These are phyloP conservation scores for Podaxis mareebaensis DNA, from an alignment of 768 basidiomycete species.

Conservation along the genomic window DNA sequence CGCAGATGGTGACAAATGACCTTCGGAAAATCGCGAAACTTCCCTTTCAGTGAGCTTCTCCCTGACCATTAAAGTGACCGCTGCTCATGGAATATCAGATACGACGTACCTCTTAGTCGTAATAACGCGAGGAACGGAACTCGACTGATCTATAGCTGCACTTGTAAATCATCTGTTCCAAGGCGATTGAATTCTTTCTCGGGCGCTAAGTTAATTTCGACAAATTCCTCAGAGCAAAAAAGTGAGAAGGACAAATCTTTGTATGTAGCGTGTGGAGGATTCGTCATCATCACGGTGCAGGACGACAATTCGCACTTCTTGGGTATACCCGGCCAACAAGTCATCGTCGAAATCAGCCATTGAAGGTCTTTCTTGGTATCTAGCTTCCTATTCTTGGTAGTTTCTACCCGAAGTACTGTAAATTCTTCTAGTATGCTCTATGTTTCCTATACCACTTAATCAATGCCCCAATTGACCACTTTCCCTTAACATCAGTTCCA, in stretches of 20 bases:
- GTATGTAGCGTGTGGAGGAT: constrained; percentile 22
- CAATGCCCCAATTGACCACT: background rate
- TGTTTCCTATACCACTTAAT: background rate
- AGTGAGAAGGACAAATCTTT: background rate
- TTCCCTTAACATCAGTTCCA: background rate
- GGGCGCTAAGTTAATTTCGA: background rate
- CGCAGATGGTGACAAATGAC: constrained; percentile 27
- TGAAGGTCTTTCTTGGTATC: background rate
- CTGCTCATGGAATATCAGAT: background rate
- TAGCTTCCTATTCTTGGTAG: background rate
- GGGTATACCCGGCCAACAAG: constrained; percentile 28
- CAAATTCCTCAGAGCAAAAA: background rate
- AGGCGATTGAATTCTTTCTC: background rate
- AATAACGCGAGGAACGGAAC: background rate
- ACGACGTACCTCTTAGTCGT: background rate
- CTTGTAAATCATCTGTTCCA: background rate
- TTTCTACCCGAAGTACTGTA: background rate
- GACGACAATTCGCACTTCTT: constrained; percentile 29
- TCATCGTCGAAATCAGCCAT: constrained; percentile 19
- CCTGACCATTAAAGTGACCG: background rate
- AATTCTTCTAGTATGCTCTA: background rate
- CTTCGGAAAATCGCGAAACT: constrained; percentile 30
- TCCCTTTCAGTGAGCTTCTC: constrained; percentile 28
- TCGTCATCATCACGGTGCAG: constrained; percentile 22
- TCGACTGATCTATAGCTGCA: constrained; percentile 4